Evolutionary conservation across 1,284 basidiomycete species (phyloP).

Genomic region (Malassezia furfur): DNA sequence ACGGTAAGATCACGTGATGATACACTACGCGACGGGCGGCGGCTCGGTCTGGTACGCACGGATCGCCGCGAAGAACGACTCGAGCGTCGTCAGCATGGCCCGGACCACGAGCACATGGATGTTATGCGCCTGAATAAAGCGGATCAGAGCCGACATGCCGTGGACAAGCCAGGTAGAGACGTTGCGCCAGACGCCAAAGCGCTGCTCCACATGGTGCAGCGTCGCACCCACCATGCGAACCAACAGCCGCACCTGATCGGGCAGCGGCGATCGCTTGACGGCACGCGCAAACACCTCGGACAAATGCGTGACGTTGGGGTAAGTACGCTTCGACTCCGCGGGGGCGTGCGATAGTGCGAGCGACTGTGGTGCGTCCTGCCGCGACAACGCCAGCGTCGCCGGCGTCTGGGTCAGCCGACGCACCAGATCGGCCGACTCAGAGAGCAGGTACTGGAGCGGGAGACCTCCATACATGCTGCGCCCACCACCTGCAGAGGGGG

Average conservation of each 20-base stretch:
- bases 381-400: background rate
- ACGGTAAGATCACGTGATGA: slow-evolving; percentile 7
- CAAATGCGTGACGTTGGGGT: no score
- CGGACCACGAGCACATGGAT: background rate
- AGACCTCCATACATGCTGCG: background rate
- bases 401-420: background rate
- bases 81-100: background rate
- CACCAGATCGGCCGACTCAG: background rate
- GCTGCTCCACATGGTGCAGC: background rate
- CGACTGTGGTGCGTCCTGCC: background rate
- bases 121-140: background rate
- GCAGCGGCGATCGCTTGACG: slow-evolving; percentile 6
- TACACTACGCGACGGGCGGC: background rate
- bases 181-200: background rate
- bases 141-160: background rate
- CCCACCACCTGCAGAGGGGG: background rate
- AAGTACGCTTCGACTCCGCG: background rate
- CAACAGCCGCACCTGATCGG: background rate
- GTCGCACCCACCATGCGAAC: background rate
- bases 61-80: slow-evolving; percentile 1
- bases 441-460: background rate
- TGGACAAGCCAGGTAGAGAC: background rate
- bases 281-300: background rate
- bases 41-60: slow-evolving; percentile 1
- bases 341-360: background rate